Conservation (phyloP, 1,139 yeast genomes). For the Kodamaea suecica region DNA sequence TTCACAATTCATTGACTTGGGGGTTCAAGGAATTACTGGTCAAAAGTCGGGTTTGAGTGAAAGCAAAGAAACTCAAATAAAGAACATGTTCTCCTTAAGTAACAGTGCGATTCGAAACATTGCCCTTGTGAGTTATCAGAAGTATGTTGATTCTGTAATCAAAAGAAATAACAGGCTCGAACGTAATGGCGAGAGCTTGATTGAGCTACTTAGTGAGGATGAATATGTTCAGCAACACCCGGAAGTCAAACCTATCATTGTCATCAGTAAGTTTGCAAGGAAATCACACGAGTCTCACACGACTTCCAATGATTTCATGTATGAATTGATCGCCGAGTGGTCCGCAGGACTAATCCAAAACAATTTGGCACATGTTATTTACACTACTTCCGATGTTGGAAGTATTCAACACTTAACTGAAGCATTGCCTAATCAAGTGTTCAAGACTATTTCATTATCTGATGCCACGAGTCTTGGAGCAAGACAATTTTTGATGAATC, state of each 20-base stretch:
- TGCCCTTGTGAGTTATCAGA: conserved; percentile 46
- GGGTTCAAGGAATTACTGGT: conserved; percentile 87
- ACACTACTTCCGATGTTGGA: conserved; percentile 82
- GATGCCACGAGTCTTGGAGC: conserved; percentile 81
- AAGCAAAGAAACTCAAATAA: conserved; percentile 75
- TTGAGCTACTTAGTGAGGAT: conserved; percentile 58
- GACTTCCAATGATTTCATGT: conserved; percentile 56
- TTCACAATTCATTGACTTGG: conserved; percentile 77
- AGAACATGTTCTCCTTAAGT: conserved; percentile 75
- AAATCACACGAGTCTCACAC: conserved; percentile 45
- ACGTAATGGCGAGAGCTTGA: conserved; percentile 12
- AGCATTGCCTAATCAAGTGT: conserved; percentile 81
- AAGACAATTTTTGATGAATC: conserved; percentile 63
- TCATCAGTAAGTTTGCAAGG: conserved; percentile 66
- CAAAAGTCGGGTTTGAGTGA: conserved; percentile 92
- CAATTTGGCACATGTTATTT: conserved; percentile 85
- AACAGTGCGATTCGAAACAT: conserved; percentile 69
- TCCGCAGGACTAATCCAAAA: conserved; percentile 71
- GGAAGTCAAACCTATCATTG: conserved; percentile 81
- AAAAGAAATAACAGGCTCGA: conserved; percentile 20
- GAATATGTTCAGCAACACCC: conserved; percentile 85
- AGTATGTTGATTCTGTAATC: conserved; percentile 20
- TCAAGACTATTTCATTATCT: conserved; percentile 67
- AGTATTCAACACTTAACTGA: conserved; percentile 64
- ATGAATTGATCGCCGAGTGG: conserved; percentile 83